Conservation (phyloP, 352 stramenopile species). For the Lagenidium giganteum region DNA sequence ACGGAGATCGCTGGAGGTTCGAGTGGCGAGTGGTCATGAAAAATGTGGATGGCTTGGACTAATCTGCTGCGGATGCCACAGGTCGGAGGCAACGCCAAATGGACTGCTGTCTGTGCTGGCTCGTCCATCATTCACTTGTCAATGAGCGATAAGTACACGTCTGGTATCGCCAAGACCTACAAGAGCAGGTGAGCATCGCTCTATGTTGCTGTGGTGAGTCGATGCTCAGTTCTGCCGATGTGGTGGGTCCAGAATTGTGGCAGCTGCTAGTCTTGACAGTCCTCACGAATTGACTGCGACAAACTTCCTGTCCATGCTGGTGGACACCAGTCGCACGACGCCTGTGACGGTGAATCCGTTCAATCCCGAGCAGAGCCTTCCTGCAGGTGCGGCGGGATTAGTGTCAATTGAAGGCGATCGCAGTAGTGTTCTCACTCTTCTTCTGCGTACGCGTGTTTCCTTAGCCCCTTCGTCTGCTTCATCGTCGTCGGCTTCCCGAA, state of each 20-base stretch:
- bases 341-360: too few species aligned
- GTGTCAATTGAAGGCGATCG: too few species aligned
- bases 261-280: conserved; percentile 10
- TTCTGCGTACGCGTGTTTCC: too few species aligned
- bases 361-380: too few species aligned
- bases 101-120: conserved; percentile 60
- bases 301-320: conserved; percentile 40
- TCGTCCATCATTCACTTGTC: conserved; percentile 34
- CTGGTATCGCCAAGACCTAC: conserved; percentile 56
- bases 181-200: conserved; percentile 41
- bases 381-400: too few species aligned
- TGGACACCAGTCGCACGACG: too few species aligned
- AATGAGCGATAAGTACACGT: conserved; percentile 61
- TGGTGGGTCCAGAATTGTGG: conserved; percentile 16
- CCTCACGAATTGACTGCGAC: conserved; percentile 34
- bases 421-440: too few species aligned
- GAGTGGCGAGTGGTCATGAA: background rate
- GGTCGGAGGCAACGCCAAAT: conserved; percentile 78
- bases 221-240: background rate
- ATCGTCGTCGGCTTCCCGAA: too few species aligned
- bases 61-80: too few species aligned
- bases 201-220: too few species aligned
- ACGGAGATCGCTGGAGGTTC: conserved; percentile 43
- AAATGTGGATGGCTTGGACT: too few species aligned
- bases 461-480: too few species aligned